These are phyloP conservation scores for Ceratonia siliqua DNA, from an alignment of 306 rosid species.

Conservation along the genomic window DNA sequence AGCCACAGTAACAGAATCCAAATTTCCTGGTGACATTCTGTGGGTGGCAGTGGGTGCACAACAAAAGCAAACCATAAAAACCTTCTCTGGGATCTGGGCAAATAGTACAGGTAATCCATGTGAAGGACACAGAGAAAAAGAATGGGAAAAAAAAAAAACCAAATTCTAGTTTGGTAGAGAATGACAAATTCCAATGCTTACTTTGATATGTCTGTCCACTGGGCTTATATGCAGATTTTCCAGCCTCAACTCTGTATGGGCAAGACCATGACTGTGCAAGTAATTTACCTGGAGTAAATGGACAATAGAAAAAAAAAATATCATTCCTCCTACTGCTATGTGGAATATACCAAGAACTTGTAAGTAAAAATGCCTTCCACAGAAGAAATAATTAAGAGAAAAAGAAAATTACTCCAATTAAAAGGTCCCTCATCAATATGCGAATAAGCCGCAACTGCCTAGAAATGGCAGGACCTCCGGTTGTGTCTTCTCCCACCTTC, in stretches of 20 bases:
- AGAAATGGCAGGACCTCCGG: constrained; percentile 91
- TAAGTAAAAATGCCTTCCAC: neutral
- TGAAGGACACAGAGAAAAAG: constrained; percentile 13
- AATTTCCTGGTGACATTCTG: constrained; percentile 20
- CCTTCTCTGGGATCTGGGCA: constrained; percentile 26
- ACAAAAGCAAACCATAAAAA: constrained; percentile 8
- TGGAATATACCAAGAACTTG: constrained; percentile 6
- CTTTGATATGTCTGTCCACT: constrained; percentile 94
- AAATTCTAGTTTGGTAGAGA: constrained; percentile 10
- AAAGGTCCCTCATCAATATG: constrained; percentile 95
- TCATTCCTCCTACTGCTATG: constrained; percentile 23
- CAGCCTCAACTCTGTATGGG: constrained; percentile 92
- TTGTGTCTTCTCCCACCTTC: constrained; percentile 85
- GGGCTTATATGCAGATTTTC: constrained; percentile 98
- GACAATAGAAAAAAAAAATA: constrained; percentile 34
- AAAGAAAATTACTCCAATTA: constrained; percentile 70
- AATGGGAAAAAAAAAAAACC: constrained; percentile 24
- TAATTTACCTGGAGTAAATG: constrained; percentile 75
- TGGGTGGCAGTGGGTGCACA: constrained; percentile 16
- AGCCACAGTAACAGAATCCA: neutral
- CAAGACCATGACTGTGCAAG: constrained; percentile 97
- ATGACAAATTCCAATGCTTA: constrained; percentile 42
- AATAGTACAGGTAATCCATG: constrained; percentile 20
- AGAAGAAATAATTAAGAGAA: constrained; percentile 16
- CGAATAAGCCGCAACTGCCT: constrained; percentile 83